Evolutionary conservation across 1,139 yeast species (phyloP), one percentile per base, ranked within the genome.

Genomic region (Yamadazyma sp.): DNA sequence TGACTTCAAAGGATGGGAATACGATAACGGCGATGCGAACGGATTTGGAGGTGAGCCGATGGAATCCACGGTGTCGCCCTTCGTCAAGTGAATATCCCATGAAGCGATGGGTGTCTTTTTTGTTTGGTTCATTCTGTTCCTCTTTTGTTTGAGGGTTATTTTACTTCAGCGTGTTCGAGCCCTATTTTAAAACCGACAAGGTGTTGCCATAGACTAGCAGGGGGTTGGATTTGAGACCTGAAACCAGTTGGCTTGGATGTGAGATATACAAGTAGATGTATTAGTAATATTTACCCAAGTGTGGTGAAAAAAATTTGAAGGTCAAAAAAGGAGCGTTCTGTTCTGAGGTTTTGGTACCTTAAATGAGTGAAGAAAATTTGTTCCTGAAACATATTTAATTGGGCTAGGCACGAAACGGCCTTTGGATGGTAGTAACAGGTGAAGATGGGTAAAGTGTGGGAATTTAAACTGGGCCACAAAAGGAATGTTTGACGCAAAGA

Each of bases 341-440:
- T 8, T 11, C 6, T 15, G 31, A 28, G 31, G 12, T n/a, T 27
- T 26, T 17, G 23, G 42, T 40, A 32, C 40, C 40, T 37, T 27
- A 33, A 37, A 16, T 5, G 8, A 29, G n/a, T 6, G n/a, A n/a
- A 17, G 23, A 16, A 29, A 30, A 30, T 30, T 28, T 34, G 37
- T 34, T 17, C 37, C 37, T 34, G 37, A 34, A 34, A 34, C 37
- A 33, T 17, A 4, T 16, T 10, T 27, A 18, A 17, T 5, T n/a
- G 33, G 24, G 7, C 11, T 8, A 9, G 24, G n/a, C 24, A 30
- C 33, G 33, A 20, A 6, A 20, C 8, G 8, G 8, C 5, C 22
- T 6, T 20, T 8, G 8, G 22, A n/a, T n/a, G n/a, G n/a, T n/a
- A n/a, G n/a, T n/a, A n/a, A n/a, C n/a, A n/a, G n/a, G n/a, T n/a